A percentile compares a stretch with the other conserved stretches of the same genome.
Evolutionary conservation across 2,329 filamentous ascomycete genomes (phyloP).

Genomic region (Aspergillus vadensis): DNA sequence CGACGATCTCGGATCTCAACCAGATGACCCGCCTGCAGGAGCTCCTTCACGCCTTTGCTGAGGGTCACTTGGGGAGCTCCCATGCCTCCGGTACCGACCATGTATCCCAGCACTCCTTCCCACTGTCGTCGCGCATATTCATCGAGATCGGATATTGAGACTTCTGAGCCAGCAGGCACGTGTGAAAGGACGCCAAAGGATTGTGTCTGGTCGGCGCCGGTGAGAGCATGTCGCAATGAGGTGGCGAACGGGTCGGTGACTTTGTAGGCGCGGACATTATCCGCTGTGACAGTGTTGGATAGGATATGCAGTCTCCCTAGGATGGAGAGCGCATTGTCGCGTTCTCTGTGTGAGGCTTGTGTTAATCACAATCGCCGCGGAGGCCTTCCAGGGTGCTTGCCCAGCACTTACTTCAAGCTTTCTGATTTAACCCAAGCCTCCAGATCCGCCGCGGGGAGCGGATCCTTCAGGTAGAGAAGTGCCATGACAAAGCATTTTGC

Average conservation of each 20-base stretch:
- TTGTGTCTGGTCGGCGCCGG: slow-evolving; percentile 79
- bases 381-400: neutral
- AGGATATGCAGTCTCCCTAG: slow-evolving; percentile 87
- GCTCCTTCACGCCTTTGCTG: slow-evolving; percentile 77
- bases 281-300: slow-evolving; percentile 61
- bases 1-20: slow-evolving; percentile 63
- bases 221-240: slow-evolving; percentile 82
- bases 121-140: slow-evolving; percentile 84
- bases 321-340: slow-evolving; percentile 79
- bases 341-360: slow-evolving; percentile 57
- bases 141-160: slow-evolving; percentile 75
- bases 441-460: slow-evolving; percentile 76
- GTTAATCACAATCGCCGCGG: neutral
- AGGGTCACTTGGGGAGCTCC: slow-evolving; percentile 55
- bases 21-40: slow-evolving; percentile 77
- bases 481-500: slow-evolving; percentile 97
- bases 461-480: slow-evolving; percentile 83
- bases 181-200: slow-evolving; percentile 87
- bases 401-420: slow-evolving; percentile 53
- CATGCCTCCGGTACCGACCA: slow-evolving; percentile 65
- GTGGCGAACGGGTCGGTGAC: slow-evolving; percentile 80
- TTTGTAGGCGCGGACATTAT: slow-evolving; percentile 69
- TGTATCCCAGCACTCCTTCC: slow-evolving; percentile 95
- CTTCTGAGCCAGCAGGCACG: slow-evolving; percentile 61
- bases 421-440: slow-evolving; percentile 81